These are phyloP conservation scores for Penicillium daleae DNA, from an alignment of 495 filamentous ascomycete genomes.

Conservation along the genomic window DNA sequence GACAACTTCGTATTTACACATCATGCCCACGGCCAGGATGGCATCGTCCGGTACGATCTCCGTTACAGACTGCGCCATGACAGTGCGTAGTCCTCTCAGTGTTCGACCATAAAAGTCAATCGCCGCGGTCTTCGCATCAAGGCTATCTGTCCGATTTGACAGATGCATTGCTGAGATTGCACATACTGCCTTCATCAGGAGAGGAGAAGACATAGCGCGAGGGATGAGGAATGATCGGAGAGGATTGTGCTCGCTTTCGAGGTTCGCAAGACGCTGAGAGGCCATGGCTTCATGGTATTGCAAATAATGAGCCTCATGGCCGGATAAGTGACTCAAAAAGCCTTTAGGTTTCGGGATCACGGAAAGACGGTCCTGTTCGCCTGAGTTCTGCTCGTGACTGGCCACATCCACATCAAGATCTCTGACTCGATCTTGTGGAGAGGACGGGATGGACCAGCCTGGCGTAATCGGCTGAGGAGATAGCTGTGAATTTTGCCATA, in stretches of 20 bases:
- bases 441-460: conserved; percentile 15
- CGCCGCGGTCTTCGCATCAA: conserved; percentile 38
- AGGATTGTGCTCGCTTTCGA: conserved; percentile 48
- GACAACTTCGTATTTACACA: conserved; percentile 51
- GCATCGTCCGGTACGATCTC: conserved; percentile 37
- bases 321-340: conserved; percentile 38
- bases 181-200: conserved; percentile 49
- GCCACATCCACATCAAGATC: conserved; percentile 7
- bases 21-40: conserved; percentile 45
- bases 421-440: conserved; percentile 11
- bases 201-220: conserved; percentile 45
- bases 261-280: conserved; percentile 45
- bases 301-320: conserved; percentile 45
- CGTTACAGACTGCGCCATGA: conserved; percentile 28
- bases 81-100: conserved; percentile 39
- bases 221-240: conserved; percentile 48
- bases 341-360: conserved; percentile 20
- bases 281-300: conserved; percentile 49
- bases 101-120: conserved; percentile 44
- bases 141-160: conserved; percentile 39
- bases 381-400: not conserved
- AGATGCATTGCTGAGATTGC: conserved; percentile 49
- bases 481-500: conserved; percentile 16
- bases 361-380: conserved; percentile 1
- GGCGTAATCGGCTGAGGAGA: conserved; percentile 17